Evolutionary conservation across 345 rosid species (phyloP).

Genomic region (Hibiscus mutabilis): DNA sequence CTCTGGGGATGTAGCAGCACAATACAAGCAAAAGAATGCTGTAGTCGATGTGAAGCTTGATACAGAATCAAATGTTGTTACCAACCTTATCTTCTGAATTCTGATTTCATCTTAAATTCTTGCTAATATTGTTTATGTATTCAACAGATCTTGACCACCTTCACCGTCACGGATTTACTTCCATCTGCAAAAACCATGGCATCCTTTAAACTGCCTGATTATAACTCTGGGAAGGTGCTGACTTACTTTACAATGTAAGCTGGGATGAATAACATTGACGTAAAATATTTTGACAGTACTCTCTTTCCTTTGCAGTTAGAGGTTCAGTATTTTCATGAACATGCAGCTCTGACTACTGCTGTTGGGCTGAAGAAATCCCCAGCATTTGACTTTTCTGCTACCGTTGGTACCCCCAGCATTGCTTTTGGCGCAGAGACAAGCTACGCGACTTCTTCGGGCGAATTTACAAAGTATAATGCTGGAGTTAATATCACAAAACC

Average conservation of each 20-base stretch:
- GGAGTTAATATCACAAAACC: constrained; percentile 49
- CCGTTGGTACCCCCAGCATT: not conserved
- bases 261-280: no score
- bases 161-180: not conserved
- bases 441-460: not conserved
- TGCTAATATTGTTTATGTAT: constrained; percentile 13
- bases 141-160: constrained; percentile 23
- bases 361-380: not conserved
- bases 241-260: not conserved
- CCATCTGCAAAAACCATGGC: constrained; percentile 17
- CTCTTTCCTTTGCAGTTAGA: not conserved
- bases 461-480: constrained; percentile 10
- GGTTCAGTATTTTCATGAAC: not conserved
- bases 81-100: not conserved
- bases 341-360: not conserved
- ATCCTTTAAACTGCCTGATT: constrained; percentile 35
- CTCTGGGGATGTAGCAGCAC: not conserved
- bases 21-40: not conserved
- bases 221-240: not conserved
- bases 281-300: not conserved
- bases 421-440: not conserved
- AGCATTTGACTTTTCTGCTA: not conserved
- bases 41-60: not conserved
- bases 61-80: not conserved
- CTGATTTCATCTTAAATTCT: not conserved